A percentile compares a stretch with the other conserved stretches of the same genome.
Conservation (phyloP, 257 asterid species). For the Perilla frutescens region DNA sequence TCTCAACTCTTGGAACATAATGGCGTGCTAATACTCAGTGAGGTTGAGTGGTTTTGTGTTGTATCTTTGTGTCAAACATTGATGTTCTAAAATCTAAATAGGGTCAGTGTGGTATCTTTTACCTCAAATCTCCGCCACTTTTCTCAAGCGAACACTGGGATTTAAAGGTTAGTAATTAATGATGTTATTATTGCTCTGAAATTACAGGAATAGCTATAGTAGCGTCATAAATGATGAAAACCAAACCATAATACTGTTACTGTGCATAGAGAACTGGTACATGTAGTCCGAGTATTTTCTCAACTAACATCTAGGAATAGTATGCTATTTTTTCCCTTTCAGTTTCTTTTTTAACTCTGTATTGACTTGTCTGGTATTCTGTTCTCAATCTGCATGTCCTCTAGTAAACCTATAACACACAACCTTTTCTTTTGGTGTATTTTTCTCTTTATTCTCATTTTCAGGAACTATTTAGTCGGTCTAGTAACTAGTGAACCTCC, state of each 20-base stretch:
- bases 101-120: no score
- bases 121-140: no score
- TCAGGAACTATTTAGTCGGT: no score
- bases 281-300: background rate
- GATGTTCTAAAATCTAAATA: slow-evolving; percentile 26
- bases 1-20: background rate
- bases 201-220: background rate
- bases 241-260: background rate
- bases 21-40: background rate
- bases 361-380: background rate
- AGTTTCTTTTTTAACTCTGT: background rate
- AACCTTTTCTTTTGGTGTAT: background rate
- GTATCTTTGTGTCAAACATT: slow-evolving; percentile 50
- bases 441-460: background rate
- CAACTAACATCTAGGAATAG: background rate
- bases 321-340: background rate
- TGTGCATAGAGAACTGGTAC: slow-evolving; percentile 2
- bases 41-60: background rate
- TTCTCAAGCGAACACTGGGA: slow-evolving; percentile 19
- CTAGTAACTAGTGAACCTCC: no score
- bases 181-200: background rate
- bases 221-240: background rate
- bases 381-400: slow-evolving; percentile 1
- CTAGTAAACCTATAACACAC: background rate
- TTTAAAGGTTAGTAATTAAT: background rate